Percentiles rank a stretch among this genome's conserved stretches.
Conservation (phyloP, 805 yeast species). For the Teunomyces aglyptinius region DNA sequence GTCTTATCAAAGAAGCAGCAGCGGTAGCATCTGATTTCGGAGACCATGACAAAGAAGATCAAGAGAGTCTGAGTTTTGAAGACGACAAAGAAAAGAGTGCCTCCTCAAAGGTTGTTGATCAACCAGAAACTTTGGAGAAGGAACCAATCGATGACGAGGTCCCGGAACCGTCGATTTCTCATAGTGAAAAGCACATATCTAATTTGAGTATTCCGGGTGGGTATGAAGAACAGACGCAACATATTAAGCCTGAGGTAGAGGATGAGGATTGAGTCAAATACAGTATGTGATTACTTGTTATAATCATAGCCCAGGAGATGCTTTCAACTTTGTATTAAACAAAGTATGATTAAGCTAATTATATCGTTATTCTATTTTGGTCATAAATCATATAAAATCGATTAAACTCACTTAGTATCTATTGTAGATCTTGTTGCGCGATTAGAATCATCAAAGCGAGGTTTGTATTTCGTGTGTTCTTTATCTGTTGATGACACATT, state of each 20-base stretch:
- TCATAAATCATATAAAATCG: constrained; percentile 1
- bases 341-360: background rate
- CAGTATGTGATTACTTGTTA: too few species aligned
- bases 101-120: background rate
- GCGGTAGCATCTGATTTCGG: background rate
- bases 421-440: background rate
- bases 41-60: background rate
- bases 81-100: background rate
- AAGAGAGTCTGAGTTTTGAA: background rate
- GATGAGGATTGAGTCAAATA: background rate
- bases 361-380: background rate
- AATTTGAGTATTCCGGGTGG: background rate
- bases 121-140: background rate
- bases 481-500: background rate
- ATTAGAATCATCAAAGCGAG: constrained; percentile 1
- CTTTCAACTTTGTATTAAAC: background rate
- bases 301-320: background rate
- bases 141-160: background rate
- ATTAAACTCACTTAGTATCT: background rate
- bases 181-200: background rate
- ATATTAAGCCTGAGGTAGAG: background rate
- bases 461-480: background rate
- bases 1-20: background rate
- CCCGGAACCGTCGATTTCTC: background rate
- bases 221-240: background rate